Percentiles rank a stretch among this genome's conserved stretches.
Evolutionary conservation across 768 basidiomycete genomes (phyloP).

Genomic region (Leccinum sublutescens): DNA sequence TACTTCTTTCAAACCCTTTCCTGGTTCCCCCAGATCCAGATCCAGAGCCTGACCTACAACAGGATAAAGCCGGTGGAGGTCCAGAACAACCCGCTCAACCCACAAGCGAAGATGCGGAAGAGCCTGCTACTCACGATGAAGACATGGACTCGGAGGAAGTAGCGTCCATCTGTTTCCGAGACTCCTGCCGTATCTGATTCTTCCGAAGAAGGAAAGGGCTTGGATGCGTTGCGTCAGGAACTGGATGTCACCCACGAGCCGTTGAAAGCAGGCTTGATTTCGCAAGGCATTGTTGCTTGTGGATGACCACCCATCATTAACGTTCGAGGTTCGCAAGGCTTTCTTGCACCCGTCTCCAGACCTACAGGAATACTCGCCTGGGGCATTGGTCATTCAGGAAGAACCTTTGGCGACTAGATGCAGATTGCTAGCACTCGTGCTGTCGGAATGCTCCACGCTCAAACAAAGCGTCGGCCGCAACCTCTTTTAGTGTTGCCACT

Average conservation of each 20-base stretch:
- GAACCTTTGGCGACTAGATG: constrained; percentile 79
- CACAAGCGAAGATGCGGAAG: constrained; percentile 27
- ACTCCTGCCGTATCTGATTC: constrained; percentile 7
- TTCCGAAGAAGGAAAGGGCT: constrained; percentile 38
- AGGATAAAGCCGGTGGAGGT: constrained; percentile 12
- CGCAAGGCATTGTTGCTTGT: constrained; percentile 73
- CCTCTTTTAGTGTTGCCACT: constrained; percentile 66
- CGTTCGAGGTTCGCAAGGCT: constrained; percentile 84
- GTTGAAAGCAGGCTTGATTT: constrained; percentile 60
- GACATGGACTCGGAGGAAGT: constrained; percentile 27
- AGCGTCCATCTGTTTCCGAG: constrained; percentile 17
- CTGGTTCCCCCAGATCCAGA: constrained; percentile 64
- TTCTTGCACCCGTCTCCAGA: constrained; percentile 65
- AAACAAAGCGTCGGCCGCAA: constrained; percentile 52
- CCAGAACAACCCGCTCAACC: constrained; percentile 31
- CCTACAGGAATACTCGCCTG: constrained; percentile 62
- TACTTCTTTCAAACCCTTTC: constrained; percentile 76
- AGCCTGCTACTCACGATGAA: constrained; percentile 25
- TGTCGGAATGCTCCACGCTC: constrained; percentile 69
- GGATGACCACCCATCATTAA: constrained; percentile 81
- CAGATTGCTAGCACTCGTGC: constrained; percentile 79
- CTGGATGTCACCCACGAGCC: constrained; percentile 65
- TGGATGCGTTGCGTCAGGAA: constrained; percentile 64
- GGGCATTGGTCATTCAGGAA: constrained; percentile 67
- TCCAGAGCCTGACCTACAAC: constrained; percentile 23